Conservation (phyloP, 192 early-diverging fungal species). For the Mortierella hygrophila region DNA sequence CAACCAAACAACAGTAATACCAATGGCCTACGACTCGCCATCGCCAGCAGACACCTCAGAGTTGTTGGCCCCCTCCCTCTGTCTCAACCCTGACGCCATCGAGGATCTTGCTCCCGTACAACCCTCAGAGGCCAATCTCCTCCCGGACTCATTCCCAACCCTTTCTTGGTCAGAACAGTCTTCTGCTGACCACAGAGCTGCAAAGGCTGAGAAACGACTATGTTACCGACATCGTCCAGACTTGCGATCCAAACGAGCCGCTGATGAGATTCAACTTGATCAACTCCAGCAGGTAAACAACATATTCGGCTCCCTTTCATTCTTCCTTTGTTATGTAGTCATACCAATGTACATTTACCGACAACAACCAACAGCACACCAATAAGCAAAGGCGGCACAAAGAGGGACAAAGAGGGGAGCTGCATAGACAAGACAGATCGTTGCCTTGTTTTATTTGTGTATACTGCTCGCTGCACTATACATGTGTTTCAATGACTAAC, state of each 20-base stretch:
- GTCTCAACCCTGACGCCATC: conserved; percentile 51
- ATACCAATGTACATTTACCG: background rate
- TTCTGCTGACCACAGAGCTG: conserved; percentile 40
- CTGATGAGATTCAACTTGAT: conserved; percentile 62
- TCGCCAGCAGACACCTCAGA: conserved; percentile 48
- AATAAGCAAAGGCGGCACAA: background rate
- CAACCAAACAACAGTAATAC: background rate
- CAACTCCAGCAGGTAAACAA: conserved; percentile 63
- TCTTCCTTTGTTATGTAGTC: background rate
- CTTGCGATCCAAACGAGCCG: conserved; percentile 60
- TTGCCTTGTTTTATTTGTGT: background rate
- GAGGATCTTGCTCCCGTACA: conserved; percentile 54
- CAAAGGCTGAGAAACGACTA: conserved; percentile 50
- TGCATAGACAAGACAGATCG: background rate
- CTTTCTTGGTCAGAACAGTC: conserved; percentile 52
- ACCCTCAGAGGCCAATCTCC: conserved; percentile 33
- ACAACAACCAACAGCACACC: background rate
- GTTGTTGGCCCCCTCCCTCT: conserved; percentile 49
- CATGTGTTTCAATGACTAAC: conserved; percentile 19
- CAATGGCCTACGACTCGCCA: conserved; percentile 55
- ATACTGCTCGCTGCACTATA: background rate
- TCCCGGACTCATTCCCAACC: conserved; percentile 39
- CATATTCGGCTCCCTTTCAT: background rate
- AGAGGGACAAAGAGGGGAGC: no score
- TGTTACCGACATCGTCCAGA: conserved; percentile 75